A percentile compares a stretch with the other conserved stretches of the same genome.
phyloP scores from a whole-genome alignment of 2,329 filamentous ascomycete genomes.

The Pseudogymnoascus sp. region DNA sequence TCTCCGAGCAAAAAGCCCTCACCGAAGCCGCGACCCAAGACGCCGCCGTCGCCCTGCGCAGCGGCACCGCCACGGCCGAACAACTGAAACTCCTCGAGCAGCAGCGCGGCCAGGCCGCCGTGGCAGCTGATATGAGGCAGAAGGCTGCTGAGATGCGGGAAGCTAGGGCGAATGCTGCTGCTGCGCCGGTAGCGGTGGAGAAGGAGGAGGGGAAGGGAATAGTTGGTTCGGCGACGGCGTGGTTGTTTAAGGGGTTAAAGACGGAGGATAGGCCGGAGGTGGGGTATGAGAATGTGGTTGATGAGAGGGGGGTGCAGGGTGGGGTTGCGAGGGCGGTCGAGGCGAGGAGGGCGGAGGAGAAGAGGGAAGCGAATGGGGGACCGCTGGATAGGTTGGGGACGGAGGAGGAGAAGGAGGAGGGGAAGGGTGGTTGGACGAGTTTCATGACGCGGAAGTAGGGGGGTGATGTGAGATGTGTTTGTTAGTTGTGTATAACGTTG shows the following conservation, averaged over 20 bases:
- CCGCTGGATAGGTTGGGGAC: conserved; percentile 25
- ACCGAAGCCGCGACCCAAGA: conserved; percentile 37
- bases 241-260: conserved; percentile 29
- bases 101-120: conserved; percentile 54
- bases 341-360: conserved; percentile 15
- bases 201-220: conserved; percentile 26
- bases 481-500: background rate
- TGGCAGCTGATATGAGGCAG: background rate
- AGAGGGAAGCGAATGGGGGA: conserved; percentile 24
- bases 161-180: conserved; percentile 13
- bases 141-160: background rate
- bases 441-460: conserved; percentile 19
- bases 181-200: conserved; percentile 15
- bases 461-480: background rate
- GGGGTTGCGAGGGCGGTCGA: background rate
- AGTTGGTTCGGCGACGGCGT: conserved; percentile 23
- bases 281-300: conserved; percentile 23
- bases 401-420: conserved; percentile 15
- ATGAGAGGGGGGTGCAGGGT: conserved; percentile 7
- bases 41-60: conserved; percentile 35
- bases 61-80: conserved; percentile 40
- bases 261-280: conserved; percentile 25
- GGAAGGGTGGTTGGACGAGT: conserved; percentile 22
- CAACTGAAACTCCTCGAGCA: conserved; percentile 43
- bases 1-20: conserved; percentile 40